A percentile compares a stretch with the other conserved stretches of the same genome.
Conservation (phyloP, 75 land plant species). For the Sequoia sempervirens region DNA sequence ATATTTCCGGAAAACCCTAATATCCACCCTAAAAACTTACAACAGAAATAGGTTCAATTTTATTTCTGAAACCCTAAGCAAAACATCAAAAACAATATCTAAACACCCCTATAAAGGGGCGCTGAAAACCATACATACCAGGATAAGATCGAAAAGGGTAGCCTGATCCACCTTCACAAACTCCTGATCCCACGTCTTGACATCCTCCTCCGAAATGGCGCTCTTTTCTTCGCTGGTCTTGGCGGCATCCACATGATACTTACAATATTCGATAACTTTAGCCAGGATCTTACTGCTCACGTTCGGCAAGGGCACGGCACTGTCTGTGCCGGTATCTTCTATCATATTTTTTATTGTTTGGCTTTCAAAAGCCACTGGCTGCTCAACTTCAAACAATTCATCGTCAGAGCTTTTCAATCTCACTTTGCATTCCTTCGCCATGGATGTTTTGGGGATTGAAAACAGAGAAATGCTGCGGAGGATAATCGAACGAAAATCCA, state of each 20-base stretch:
- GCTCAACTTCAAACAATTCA: slow-evolving; percentile 40
- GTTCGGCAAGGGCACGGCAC: slow-evolving; percentile 28
- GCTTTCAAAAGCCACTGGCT: slow-evolving; percentile 30
- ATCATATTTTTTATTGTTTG: slow-evolving; percentile 37
- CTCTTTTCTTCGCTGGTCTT: slow-evolving; percentile 26
- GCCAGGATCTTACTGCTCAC: slow-evolving; percentile 25
- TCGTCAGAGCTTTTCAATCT: slow-evolving; percentile 27
- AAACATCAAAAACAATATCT: not conserved
- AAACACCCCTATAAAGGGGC: not conserved
- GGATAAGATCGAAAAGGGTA: slow-evolving; percentile 63
- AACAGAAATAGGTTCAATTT: not conserved
- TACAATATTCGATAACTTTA: slow-evolving; percentile 42
- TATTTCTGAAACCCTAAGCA: not conserved
- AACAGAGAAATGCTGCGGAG: not conserved
- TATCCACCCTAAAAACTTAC: not conserved
- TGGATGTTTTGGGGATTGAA: not conserved
- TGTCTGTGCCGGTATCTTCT: slow-evolving; percentile 28
- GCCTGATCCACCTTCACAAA: slow-evolving; percentile 68
- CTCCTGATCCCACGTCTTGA: slow-evolving; percentile 57
- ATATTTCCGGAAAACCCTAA: no score
- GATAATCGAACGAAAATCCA: not conserved
- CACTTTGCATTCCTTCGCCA: slow-evolving; percentile 14
- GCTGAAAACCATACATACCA: slow-evolving; percentile 21
- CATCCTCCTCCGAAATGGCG: slow-evolving; percentile 33
- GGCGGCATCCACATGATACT: slow-evolving; percentile 25